phyloP scores from a whole-genome alignment of 176 grass and related monocot species.

The Poa pratensis region DNA sequence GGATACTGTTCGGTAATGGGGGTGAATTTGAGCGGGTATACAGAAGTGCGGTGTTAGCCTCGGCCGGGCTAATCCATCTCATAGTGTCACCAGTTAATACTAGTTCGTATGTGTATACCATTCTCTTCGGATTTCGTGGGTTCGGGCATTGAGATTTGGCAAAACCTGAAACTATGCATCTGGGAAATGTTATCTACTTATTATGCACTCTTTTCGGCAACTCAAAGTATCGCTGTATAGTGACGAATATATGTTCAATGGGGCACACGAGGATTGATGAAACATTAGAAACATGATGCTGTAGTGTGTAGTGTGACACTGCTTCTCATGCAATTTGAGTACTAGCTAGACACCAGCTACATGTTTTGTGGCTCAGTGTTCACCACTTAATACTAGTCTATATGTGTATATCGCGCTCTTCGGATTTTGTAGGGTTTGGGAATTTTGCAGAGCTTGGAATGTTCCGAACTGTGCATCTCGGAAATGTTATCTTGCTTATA shows the following conservation, averaged over 20 bases:
- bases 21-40: neutral
- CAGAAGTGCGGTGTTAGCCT: neutral
- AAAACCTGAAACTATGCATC: neutral
- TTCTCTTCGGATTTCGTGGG: neutral
- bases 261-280: no score
- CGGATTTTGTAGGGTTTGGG: neutral
- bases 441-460: neutral
- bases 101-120: neutral
- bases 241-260: neutral
- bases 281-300: neutral
- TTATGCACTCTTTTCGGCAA: neutral
- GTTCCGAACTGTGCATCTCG: neutral
- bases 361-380: neutral
- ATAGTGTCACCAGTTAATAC: no score
- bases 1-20: neutral
- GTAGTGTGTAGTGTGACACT: neutral
- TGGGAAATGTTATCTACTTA: neutral
- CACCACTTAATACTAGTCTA: neutral
- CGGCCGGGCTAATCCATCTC: neutral
- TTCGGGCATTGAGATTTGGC: neutral
- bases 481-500: neutral
- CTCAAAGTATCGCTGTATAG: neutral
- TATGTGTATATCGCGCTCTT: neutral
- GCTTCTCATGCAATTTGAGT: neutral
- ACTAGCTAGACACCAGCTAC: neutral